These are phyloP conservation scores for Saccharomycopsis fodiens DNA, from an alignment of 805 yeast species.

Conservation along the genomic window DNA sequence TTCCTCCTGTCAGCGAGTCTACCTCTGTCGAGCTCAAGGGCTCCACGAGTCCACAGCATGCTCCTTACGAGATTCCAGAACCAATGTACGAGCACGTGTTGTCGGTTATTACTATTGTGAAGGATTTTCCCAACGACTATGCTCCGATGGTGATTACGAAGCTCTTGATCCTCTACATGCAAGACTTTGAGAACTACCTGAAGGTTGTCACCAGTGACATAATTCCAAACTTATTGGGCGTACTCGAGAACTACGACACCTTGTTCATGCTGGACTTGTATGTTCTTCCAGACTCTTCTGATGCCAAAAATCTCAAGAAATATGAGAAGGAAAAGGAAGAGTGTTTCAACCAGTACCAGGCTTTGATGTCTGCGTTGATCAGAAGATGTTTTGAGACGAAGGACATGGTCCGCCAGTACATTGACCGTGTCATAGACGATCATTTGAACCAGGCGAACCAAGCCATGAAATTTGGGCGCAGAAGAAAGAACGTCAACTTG, in stretches of 20 bases:
- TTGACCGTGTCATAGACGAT: conserved; percentile 43
- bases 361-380: conserved; percentile 39
- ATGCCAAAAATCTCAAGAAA: background rate
- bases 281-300: background rate
- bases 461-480: conserved; percentile 17
- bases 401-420: conserved; percentile 39
- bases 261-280: conserved; percentile 5
- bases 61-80: background rate
- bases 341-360: background rate
- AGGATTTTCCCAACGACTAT: conserved; percentile 34
- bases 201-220: conserved; percentile 41
- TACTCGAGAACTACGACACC: conserved; percentile 31
- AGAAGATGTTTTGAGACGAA: conserved; percentile 66
- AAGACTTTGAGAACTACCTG: conserved; percentile 33
- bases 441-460: conserved; percentile 6
- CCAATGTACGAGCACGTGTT: background rate
- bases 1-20: conserved; percentile 39
- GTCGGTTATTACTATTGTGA: conserved; percentile 23
- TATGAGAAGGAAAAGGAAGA: conserved; percentile 1
- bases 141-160: conserved; percentile 50
- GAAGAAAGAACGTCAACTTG: conserved; percentile 33
- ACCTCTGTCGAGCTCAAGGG: conserved; percentile 22
- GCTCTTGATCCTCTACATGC: conserved; percentile 46
- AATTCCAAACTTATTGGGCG: conserved; percentile 38
- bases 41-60: background rate